phyloP scores from a whole-genome alignment of 73 alveolate species.

The Tetrahymena borealis region DNA sequence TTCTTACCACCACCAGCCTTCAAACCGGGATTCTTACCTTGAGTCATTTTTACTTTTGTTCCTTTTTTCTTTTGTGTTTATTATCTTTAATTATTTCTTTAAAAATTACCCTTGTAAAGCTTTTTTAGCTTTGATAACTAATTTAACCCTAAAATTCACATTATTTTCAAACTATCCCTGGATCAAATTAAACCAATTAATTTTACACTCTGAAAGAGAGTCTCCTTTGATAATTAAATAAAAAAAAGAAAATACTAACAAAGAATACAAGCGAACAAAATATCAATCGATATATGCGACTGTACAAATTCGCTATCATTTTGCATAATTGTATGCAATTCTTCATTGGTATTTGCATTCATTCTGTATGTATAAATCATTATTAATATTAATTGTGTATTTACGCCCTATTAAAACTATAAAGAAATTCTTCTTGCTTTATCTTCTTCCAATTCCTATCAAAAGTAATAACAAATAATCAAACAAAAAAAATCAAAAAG shows the following conservation, averaged over 20 bases:
- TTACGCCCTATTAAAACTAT: neutral
- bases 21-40: conserved; percentile 40
- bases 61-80: neutral
- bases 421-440: neutral
- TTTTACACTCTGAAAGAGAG: neutral
- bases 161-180: conserved; percentile 1
- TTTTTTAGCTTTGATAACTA: neutral
- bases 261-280: neutral
- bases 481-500: neutral
- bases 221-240: neutral
- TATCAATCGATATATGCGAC: too few species aligned
- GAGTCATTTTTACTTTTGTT: conserved; percentile 27
- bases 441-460: neutral
- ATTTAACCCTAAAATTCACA: neutral
- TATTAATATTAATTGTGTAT: neutral
- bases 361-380: neutral
- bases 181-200: neutral
- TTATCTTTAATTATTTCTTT: neutral
- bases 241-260: neutral
- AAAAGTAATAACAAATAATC: neutral
- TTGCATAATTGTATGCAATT: too few species aligned
- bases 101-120: neutral
- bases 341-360: too few species aligned
- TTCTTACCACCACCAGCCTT: conserved; percentile 35
- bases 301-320: neutral